Percentiles rank a stretch among this genome's conserved stretches.
Conservation (phyloP, 345 rosid genomes). For the Kernera saxatilis region DNA sequence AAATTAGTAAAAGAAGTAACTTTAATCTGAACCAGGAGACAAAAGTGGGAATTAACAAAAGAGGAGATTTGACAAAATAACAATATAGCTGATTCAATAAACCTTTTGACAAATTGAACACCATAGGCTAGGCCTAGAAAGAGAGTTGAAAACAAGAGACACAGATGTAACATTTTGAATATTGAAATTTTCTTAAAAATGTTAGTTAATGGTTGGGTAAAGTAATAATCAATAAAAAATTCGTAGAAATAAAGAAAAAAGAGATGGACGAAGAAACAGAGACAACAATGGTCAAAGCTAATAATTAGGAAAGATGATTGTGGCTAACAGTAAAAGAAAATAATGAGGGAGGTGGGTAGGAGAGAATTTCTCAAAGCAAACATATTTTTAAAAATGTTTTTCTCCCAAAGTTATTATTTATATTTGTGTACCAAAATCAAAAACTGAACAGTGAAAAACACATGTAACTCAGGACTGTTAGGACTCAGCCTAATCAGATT, state of each 20-base stretch:
- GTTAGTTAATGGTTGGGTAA: background rate
- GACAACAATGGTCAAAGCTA: slow-evolving; percentile 30
- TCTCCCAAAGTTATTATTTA: background rate
- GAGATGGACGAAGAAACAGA: background rate
- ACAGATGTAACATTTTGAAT: slow-evolving; percentile 17
- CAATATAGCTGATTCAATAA: slow-evolving; percentile 6
- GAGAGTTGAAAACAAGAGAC: slow-evolving; percentile 18
- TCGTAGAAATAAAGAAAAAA: background rate
- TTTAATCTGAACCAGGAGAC: slow-evolving; percentile 2
- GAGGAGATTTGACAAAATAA: slow-evolving; percentile 1
- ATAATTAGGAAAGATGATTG: slow-evolving; percentile 24
- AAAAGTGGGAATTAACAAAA: background rate
- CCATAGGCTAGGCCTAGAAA: slow-evolving; percentile 6
- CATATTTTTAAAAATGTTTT: too few species aligned
- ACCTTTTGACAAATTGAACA: slow-evolving; percentile 23
- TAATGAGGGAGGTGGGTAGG: slow-evolving; percentile 17
- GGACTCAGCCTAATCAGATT: background rate
- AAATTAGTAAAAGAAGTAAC: background rate
- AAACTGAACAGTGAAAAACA: background rate
- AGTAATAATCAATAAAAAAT: background rate
- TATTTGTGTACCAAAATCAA: background rate
- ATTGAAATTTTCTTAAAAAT: background rate
- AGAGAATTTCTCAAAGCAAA: slow-evolving; percentile 18
- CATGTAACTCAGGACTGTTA: background rate
- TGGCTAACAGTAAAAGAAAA: slow-evolving; percentile 10